phyloP scores from a whole-genome alignment of 768 basidiomycete genomes.

The Tylopilus sp. region DNA sequence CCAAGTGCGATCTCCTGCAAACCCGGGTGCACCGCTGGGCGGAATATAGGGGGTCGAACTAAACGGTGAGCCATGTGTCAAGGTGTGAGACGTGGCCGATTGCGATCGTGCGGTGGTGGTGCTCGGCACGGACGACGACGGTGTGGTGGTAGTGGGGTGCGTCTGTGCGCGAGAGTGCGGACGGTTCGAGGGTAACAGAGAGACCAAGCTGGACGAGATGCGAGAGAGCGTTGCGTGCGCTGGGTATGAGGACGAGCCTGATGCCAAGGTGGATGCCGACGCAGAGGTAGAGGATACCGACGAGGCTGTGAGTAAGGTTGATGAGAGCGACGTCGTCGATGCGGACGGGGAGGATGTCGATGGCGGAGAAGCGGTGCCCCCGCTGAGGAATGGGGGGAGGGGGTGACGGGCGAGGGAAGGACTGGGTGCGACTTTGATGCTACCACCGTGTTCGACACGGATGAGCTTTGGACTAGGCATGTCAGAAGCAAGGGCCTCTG shows the following conservation, averaged over 20 bases:
- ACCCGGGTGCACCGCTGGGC: slow-evolving; percentile 75
- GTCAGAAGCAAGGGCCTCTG: slow-evolving; percentile 37
- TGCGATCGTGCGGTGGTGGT: neutral
- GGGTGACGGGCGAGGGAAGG: slow-evolving; percentile 13
- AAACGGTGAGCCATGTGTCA: slow-evolving; percentile 51
- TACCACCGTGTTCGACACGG: slow-evolving; percentile 2
- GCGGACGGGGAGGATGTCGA: slow-evolving; percentile 17
- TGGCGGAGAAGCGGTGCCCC: slow-evolving; percentile 23
- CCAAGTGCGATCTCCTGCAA: slow-evolving; percentile 62
- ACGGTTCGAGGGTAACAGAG: slow-evolving; percentile 36
- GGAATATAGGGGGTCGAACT: slow-evolving; percentile 41
- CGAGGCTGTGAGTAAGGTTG: slow-evolving; percentile 2
- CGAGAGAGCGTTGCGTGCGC: slow-evolving; percentile 40
- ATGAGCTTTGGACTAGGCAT: slow-evolving; percentile 12
- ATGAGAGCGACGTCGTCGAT: slow-evolving; percentile 12
- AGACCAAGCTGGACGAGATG: slow-evolving; percentile 50
- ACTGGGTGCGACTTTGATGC: slow-evolving; percentile 11
- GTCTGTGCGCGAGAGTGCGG: slow-evolving; percentile 9
- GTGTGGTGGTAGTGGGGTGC: slow-evolving; percentile 5
- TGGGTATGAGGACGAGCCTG: slow-evolving; percentile 6
- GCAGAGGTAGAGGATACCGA: neutral
- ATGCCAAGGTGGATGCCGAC: neutral
- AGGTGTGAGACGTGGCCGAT: neutral
- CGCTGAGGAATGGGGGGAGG: slow-evolving; percentile 23
- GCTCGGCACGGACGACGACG: slow-evolving; percentile 13